phyloP scores from a whole-genome alignment of 441 rosid genomes.

The Pelargonium australe region DNA sequence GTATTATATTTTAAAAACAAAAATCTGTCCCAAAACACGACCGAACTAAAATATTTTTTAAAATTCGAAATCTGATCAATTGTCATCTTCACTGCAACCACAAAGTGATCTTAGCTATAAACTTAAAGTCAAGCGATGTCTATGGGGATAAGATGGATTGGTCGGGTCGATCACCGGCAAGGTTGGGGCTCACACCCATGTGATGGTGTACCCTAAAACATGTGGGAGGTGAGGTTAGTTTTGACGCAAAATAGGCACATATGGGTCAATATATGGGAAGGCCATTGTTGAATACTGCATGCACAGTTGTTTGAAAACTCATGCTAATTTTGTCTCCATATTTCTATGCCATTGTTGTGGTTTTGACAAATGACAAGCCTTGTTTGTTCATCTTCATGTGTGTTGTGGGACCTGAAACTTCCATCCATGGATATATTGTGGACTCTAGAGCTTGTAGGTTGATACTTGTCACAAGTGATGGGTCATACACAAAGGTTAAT shows the following conservation, averaged over 20 bases:
- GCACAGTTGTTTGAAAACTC: background rate
- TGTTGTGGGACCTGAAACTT: background rate
- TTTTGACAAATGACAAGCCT: background rate
- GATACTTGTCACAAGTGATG: too few species aligned
- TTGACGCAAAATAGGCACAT: conserved; percentile 4
- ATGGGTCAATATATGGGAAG: conserved; percentile 10
- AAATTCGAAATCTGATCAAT: too few species aligned
- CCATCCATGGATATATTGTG: background rate
- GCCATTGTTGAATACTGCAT: background rate
- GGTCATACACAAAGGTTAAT: too few species aligned
- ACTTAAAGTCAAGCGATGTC: background rate
- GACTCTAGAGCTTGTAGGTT: too few species aligned
- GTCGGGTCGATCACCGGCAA: background rate
- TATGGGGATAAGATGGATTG: too few species aligned
- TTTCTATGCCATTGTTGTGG: background rate
- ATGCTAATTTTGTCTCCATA: background rate
- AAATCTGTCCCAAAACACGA: too few species aligned
- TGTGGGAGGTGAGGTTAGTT: conserved; percentile 12
- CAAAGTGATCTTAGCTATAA: background rate
- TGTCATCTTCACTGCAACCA: too few species aligned
- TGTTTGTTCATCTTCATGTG: conserved; percentile 2
- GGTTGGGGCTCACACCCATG: conserved; percentile 24
- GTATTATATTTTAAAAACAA: too few species aligned
- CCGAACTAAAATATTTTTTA: too few species aligned
- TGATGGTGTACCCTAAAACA: conserved; percentile 18